A percentile compares a stretch with the other conserved stretches of the same genome.
These are phyloP conservation scores for Curvularia sp. DNA, from an alignment of 2,329 filamentous ascomycete species.

Conservation along the genomic window DNA sequence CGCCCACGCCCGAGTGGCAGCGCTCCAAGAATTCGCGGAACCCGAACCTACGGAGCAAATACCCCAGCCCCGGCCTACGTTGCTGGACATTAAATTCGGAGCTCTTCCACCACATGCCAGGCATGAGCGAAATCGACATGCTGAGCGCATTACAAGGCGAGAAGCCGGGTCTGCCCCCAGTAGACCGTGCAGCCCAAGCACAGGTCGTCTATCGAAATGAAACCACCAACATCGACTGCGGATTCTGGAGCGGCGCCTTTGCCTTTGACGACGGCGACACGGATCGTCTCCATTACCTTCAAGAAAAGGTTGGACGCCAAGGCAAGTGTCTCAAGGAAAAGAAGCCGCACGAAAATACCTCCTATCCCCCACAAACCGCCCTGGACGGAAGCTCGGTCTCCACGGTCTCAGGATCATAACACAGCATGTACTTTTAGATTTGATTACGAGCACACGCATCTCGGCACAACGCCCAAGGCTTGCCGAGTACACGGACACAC, in stretches of 20 bases:
- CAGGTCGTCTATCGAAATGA: slow-evolving; percentile 44
- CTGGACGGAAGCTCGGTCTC: slow-evolving; percentile 14
- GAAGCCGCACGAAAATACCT: slow-evolving; percentile 16
- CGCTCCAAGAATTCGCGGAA: slow-evolving; percentile 33
- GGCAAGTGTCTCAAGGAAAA: slow-evolving; percentile 50
- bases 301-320: slow-evolving; percentile 48
- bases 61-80: slow-evolving; percentile 46
- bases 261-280: slow-evolving; percentile 43
- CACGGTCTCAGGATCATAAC: background rate
- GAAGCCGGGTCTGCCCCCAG: slow-evolving; percentile 42
- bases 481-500: background rate
- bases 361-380: slow-evolving; percentile 19
- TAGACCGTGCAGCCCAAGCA: slow-evolving; percentile 43
- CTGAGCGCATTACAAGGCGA: slow-evolving; percentile 42
- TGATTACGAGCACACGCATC: slow-evolving; percentile 10
- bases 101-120: slow-evolving; percentile 55
- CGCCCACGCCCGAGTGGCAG: slow-evolving; percentile 31
- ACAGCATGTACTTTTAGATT: slow-evolving; percentile 16
- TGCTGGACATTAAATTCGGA: slow-evolving; percentile 56
- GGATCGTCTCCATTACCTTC: slow-evolving; percentile 43
- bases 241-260: slow-evolving; percentile 51
- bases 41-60: slow-evolving; percentile 34
- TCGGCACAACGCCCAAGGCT: slow-evolving; percentile 4
- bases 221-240: slow-evolving; percentile 50
- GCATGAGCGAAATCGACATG: slow-evolving; percentile 49